Conservation (phyloP, 352 stramenopile genomes). For the Phytophthora hybrid region DNA sequence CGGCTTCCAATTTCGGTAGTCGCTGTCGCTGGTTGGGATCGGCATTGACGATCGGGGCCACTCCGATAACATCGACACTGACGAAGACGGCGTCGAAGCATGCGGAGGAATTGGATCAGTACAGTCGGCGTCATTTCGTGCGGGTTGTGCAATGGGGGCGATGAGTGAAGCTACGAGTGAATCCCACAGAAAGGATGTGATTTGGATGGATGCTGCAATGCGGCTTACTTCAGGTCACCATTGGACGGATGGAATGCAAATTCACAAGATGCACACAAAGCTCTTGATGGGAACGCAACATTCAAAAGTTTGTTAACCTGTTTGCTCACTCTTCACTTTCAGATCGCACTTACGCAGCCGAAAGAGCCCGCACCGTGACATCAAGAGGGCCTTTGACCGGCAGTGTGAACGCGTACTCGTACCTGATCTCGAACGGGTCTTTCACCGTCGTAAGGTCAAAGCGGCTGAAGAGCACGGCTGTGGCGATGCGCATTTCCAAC, state of each 20-base stretch:
- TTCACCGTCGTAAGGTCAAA: conserved; percentile 46
- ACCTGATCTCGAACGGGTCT: conserved; percentile 38
- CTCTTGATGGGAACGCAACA: too few relatives aligned
- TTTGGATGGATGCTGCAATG: background rate
- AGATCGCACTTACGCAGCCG: background rate
- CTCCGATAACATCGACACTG: conserved; percentile 16
- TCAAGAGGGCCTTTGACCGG: conserved; percentile 31
- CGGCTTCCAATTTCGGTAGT: background rate
- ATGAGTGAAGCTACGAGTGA: background rate
- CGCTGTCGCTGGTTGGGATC: conserved; percentile 1
- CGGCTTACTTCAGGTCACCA: background rate
- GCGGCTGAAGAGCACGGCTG: conserved; percentile 43
- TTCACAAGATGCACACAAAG: background rate
- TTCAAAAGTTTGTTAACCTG: background rate
- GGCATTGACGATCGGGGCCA: conserved; percentile 10
- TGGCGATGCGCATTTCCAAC: conserved; percentile 59
- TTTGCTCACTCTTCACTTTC: background rate
- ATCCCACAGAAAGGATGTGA: conserved; percentile 1
- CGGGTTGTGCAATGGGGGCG: background rate
- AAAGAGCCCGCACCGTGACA: conserved; percentile 4
- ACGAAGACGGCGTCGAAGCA: conserved; percentile 17
- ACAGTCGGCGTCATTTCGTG: conserved; percentile 19
- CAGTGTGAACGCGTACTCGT: conserved; percentile 33
- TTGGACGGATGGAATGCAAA: conserved; percentile 4
- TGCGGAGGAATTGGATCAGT: conserved; percentile 19